These are phyloP conservation scores for Eucalyptus erythrocorys DNA, from an alignment of 345 rosid genomes.

Conservation along the genomic window DNA sequence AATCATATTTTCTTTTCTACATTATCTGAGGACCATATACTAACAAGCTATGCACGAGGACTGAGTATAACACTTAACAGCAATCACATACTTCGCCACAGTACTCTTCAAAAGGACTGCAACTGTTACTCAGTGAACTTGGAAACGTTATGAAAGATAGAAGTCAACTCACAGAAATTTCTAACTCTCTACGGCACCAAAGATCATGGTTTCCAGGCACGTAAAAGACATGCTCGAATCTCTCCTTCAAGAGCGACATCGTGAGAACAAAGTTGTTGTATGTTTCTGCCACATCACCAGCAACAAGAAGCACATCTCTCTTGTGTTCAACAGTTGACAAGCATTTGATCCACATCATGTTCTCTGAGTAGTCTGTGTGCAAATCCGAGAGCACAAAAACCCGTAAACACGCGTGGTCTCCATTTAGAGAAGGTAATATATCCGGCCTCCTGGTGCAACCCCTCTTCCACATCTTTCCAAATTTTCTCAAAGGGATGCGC, in stretches of 20 bases:
- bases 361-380: constrained; percentile 54
- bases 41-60: not conserved
- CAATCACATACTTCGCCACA: not conserved
- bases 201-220: constrained; percentile 64
- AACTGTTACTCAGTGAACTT: not conserved
- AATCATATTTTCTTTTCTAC: not conserved
- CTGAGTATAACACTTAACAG: not conserved
- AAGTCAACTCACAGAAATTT: constrained; percentile 18
- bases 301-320: constrained; percentile 43
- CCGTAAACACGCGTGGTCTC: constrained; percentile 7
- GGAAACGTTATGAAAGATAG: not conserved
- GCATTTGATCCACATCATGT: constrained; percentile 45
- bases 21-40: not conserved
- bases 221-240: constrained; percentile 34
- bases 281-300: constrained; percentile 62
- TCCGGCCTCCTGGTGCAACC: constrained; percentile 14
- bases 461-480: not conserved
- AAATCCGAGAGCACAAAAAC: constrained; percentile 50
- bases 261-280: constrained; percentile 26
- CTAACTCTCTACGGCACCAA: constrained; percentile 41
- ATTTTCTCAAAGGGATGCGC: not conserved
- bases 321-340: constrained; percentile 17
- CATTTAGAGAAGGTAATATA: constrained; percentile 1
- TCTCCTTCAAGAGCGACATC: constrained; percentile 48
- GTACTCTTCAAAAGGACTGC: not conserved